Conservation (phyloP, 345 rosid species). For the Gossypium raimondii region DNA sequence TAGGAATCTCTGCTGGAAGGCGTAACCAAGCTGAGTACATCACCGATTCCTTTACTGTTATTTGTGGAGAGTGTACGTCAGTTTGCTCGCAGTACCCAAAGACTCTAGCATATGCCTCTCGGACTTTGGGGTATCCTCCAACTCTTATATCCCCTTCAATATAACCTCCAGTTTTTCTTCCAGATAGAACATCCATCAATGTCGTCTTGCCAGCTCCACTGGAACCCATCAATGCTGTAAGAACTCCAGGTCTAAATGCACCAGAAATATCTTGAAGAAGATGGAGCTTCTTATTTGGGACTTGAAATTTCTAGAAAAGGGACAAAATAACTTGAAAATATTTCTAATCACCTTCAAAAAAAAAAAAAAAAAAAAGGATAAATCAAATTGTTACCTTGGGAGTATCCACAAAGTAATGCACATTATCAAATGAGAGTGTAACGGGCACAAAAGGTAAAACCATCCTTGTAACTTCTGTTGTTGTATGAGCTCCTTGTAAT, state of each 20-base stretch:
- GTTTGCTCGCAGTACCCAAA: constrained; percentile 85
- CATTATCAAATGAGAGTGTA: constrained; percentile 51
- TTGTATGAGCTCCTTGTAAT: constrained; percentile 3
- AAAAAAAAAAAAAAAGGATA: neutral
- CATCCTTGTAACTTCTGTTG: constrained; percentile 24
- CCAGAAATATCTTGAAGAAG: constrained; percentile 66
- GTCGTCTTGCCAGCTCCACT: constrained; percentile 95
- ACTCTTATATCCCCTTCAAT: constrained; percentile 70
- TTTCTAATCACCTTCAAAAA: neutral
- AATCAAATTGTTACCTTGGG: constrained; percentile 40
- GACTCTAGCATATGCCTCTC: constrained; percentile 68
- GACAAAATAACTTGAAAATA: neutral
- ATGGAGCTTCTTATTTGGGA: constrained; percentile 42
- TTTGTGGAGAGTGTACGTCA: constrained; percentile 72
- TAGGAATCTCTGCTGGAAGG: constrained; percentile 32
- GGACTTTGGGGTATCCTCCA: constrained; percentile 61
- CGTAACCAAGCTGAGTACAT: constrained; percentile 81
- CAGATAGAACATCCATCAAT: constrained; percentile 58
- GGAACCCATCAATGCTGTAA: constrained; percentile 83
- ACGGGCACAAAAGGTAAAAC: constrained; percentile 61
- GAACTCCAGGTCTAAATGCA: constrained; percentile 67
- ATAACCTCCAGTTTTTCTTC: constrained; percentile 55
- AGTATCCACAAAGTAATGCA: constrained; percentile 53
- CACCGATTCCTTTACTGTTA: constrained; percentile 67
- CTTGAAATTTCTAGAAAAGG: constrained; percentile 47